A percentile compares a stretch with the other conserved stretches of the same genome.
Evolutionary conservation across 805 yeast species (phyloP).

Genomic region (Danielia oregonensis): DNA sequence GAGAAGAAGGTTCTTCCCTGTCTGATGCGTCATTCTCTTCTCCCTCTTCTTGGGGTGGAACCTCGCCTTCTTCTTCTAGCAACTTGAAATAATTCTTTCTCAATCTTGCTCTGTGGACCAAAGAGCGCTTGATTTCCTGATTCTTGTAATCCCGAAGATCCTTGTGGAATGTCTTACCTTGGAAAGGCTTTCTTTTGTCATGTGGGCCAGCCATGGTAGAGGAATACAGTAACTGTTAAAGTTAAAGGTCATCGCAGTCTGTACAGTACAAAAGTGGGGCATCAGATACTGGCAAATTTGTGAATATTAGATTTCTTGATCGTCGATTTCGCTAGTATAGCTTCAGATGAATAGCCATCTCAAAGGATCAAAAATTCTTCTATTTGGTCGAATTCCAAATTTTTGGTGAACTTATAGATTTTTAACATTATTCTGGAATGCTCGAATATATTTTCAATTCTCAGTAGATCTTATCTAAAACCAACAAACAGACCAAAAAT

Average conservation of each 20-base stretch:
- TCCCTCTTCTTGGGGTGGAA: conserved; percentile 12
- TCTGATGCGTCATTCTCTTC: conserved; percentile 12
- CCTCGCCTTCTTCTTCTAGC: conserved; percentile 61
- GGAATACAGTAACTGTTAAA: conserved; percentile 2
- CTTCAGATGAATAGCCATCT: no score
- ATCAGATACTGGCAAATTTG: no score
- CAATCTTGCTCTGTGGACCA: conserved; percentile 76
- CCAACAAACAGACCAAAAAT: no score
- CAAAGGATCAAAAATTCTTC: no score
- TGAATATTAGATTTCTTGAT: no score
- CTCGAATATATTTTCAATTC: no score
- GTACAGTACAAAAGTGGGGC: no score
- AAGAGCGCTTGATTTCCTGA: conserved; percentile 72
- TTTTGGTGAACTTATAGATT: no score
- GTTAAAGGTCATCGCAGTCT: conserved; percentile 1
- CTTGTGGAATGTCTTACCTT: conserved; percentile 25
- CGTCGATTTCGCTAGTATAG: no score
- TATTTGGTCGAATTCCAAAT: no score
- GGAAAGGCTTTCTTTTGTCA: conserved; percentile 20
- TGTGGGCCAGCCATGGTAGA: conserved; percentile 11
- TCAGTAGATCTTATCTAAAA: no score
- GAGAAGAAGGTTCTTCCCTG: conserved; percentile 14
- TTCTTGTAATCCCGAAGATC: conserved; percentile 38
- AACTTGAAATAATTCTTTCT: conserved; percentile 79
- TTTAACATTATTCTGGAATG: no score